Percentiles rank a stretch among this genome's conserved stretches.
Evolutionary conservation across 2,329 filamentous ascomycete species (phyloP).

Genomic region (Pseudopyrenochaeta lycopersici): DNA sequence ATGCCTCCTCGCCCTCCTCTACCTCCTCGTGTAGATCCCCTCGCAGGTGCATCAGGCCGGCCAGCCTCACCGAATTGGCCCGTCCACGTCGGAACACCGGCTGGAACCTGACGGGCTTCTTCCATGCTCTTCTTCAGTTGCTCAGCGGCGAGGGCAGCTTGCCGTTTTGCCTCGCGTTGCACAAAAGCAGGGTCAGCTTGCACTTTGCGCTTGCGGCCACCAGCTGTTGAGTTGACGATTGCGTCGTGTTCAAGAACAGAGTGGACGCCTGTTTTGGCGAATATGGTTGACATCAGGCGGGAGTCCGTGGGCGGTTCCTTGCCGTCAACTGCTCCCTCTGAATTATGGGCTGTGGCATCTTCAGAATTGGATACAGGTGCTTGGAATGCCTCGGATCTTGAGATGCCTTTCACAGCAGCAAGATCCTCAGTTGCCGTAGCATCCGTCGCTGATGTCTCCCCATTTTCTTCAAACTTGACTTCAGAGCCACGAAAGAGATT

Average conservation of each 20-base stretch:
- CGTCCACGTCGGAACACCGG: conserved; percentile 93
- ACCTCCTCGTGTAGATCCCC: conserved; percentile 53
- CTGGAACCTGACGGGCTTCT: conserved; percentile 74
- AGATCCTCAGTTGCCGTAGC: conserved; percentile 39
- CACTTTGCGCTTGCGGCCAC: conserved; percentile 68
- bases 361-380: conserved; percentile 36
- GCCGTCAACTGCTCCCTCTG: conserved; percentile 18
- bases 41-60: conserved; percentile 57
- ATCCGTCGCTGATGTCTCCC: conserved; percentile 29
- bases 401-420: conserved; percentile 52
- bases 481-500: conserved; percentile 89
- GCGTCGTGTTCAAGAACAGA: conserved; percentile 93
- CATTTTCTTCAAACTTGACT: conserved; percentile 64
- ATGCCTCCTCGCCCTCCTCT: conserved; percentile 37
- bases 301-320: conserved; percentile 53
- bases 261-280: conserved; percentile 84
- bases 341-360: conserved; percentile 17
- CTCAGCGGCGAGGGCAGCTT: conserved; percentile 79
- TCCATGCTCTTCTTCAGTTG: conserved; percentile 78
- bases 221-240: conserved; percentile 66
- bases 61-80: conserved; percentile 83
- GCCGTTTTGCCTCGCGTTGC: conserved; percentile 79
- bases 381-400: conserved; percentile 55
- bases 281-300: conserved; percentile 87
- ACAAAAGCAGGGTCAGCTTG: conserved; percentile 81